Percentiles rank a stretch among this genome's conserved stretches.
phyloP scores from a whole-genome alignment of 257 asterid species.

The Solanum sitiens region DNA sequence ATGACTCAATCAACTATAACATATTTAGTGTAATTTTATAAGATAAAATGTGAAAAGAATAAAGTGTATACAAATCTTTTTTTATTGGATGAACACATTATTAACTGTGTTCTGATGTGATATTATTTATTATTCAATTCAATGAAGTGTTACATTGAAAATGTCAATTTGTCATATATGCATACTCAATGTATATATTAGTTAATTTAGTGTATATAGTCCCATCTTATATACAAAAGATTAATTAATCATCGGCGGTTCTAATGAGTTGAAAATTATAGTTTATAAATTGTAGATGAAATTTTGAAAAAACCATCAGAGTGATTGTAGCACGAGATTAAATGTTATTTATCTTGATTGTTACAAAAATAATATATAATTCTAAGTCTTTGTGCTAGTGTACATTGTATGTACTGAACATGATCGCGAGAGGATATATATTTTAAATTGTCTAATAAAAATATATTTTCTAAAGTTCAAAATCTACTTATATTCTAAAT shows the following conservation, averaged over 20 bases:
- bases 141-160: neutral
- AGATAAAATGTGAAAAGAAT: neutral
- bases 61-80: neutral
- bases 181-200: accelerated
- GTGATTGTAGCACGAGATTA: neutral
- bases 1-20: neutral
- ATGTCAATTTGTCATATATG: neutral
- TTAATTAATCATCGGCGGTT: neutral
- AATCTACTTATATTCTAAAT: too few species aligned
- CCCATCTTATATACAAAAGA: neutral
- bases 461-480: too few species aligned
- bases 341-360: neutral
- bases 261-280: neutral
- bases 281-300: neutral
- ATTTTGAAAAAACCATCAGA: neutral
- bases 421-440: neutral
- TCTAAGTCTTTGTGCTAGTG: too few species aligned
- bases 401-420: neutral
- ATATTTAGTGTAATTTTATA: neutral
- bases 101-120: neutral
- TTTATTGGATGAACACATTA: neutral
- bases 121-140: neutral
- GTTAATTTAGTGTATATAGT: neutral
- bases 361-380: too few species aligned
- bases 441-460: too few species aligned